Conservation (phyloP, 2,329 filamentous ascomycete genomes). For the Fusarium albosuccineum region DNA sequence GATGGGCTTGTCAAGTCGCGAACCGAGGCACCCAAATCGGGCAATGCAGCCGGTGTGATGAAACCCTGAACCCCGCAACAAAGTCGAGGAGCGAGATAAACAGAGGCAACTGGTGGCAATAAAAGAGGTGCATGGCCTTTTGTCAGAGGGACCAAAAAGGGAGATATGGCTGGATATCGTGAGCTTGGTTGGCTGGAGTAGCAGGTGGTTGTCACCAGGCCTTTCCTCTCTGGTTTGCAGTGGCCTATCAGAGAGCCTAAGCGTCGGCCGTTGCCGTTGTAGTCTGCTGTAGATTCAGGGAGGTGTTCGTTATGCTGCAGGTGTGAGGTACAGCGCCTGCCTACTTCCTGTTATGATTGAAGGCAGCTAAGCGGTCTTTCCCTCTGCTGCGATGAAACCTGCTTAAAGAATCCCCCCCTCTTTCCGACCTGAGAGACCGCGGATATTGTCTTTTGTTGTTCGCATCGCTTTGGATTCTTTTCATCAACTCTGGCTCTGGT, state of each 20-base stretch:
- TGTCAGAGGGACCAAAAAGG: constrained; percentile 17
- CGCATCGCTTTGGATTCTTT: too few species aligned
- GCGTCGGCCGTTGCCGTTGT: constrained; percentile 28
- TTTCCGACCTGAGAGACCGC: background rate
- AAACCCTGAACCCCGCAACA: constrained; percentile 23
- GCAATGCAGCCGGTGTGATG: constrained; percentile 28
- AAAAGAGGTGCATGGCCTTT: constrained; percentile 6
- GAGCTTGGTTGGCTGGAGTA: constrained; percentile 25
- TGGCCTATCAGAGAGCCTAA: constrained; percentile 19
- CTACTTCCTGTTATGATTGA: constrained; percentile 18
- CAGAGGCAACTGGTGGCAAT: constrained; percentile 2
- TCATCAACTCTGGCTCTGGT: too few species aligned
- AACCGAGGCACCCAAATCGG: constrained; percentile 36
- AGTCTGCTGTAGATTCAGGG: constrained; percentile 22
- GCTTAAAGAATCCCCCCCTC: background rate
- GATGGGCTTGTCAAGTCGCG: constrained; percentile 15
- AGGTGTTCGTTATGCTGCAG: constrained; percentile 25
- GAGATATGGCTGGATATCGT: constrained; percentile 28
- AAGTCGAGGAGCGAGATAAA: constrained; percentile 1
- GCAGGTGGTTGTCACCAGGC: constrained; percentile 11
- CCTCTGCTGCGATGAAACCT: constrained; percentile 16
- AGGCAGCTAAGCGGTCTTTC: constrained; percentile 19
- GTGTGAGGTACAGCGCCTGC: constrained; percentile 29
- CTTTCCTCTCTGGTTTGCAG: constrained; percentile 23
- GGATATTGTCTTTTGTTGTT: too few species aligned